phyloP scores from a whole-genome alignment of 2,329 filamentous ascomycete species.

The Penicillium sp. region DNA sequence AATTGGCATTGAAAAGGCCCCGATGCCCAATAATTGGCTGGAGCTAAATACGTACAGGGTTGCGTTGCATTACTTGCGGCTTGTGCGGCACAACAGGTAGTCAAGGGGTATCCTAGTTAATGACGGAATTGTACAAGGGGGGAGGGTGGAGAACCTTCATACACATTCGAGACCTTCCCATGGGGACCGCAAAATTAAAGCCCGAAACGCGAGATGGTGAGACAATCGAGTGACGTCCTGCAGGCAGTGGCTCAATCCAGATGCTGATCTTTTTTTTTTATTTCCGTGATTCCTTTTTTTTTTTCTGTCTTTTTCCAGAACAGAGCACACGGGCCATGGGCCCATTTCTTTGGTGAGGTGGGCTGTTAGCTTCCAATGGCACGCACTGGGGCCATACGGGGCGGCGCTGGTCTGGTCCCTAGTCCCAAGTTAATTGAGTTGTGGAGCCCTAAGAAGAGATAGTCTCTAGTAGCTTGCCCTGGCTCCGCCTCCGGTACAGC shows the following conservation, averaged over 20 bases:
- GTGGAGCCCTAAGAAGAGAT: slow-evolving; percentile 16
- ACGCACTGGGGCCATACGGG: slow-evolving; percentile 4
- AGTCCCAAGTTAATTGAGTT: slow-evolving; percentile 16
- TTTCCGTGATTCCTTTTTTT: background rate
- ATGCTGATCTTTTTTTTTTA: slow-evolving; percentile 5
- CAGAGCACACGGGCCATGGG: slow-evolving; percentile 3
- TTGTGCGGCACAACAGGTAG: background rate
- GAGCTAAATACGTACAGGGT: background rate
- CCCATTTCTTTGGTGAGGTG: slow-evolving; percentile 7
- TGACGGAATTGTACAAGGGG: background rate
- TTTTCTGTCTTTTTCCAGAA: background rate
- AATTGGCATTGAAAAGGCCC: slow-evolving; percentile 1
- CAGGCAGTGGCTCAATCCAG: slow-evolving; percentile 10
- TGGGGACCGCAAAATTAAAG: slow-evolving; percentile 2
- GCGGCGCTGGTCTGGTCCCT: slow-evolving; percentile 9
- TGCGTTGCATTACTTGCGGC: slow-evolving; percentile 1
- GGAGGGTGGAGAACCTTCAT: background rate
- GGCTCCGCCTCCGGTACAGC: slow-evolving; percentile 12
- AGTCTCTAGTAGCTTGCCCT: slow-evolving; percentile 10
- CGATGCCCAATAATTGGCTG: background rate
- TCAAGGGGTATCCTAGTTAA: background rate
- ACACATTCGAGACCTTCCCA: background rate
- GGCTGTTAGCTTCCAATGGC: slow-evolving; percentile 9
- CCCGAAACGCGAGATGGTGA: slow-evolving; percentile 16
- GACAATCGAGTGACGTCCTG: slow-evolving; percentile 14